These are phyloP conservation scores for Cryptomeria japonica DNA, from an alignment of 75 land plant species.

Conservation along the genomic window DNA sequence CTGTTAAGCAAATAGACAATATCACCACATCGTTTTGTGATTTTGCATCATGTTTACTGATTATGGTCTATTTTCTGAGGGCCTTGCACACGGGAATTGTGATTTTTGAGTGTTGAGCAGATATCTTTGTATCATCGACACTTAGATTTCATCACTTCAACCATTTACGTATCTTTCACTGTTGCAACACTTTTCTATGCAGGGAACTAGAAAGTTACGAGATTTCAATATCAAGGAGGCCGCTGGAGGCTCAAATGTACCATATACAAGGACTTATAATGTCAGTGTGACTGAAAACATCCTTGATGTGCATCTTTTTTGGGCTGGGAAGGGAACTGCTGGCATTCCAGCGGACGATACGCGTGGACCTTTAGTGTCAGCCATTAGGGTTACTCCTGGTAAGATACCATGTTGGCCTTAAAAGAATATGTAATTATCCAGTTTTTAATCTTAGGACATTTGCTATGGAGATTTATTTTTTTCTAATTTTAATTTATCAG, in stretches of 20 bases:
- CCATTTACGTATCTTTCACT: background rate
- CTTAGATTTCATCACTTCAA: background rate
- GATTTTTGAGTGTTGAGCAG: background rate
- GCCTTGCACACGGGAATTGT: background rate
- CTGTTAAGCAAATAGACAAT: background rate
- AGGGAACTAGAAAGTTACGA: no score
- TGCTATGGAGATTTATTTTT: background rate
- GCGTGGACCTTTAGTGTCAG: no score
- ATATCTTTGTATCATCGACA: background rate
- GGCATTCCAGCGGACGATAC: no score
- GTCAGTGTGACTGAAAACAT: no score
- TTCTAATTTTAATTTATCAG: no score
- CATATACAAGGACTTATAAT: no score
- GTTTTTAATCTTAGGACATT: background rate
- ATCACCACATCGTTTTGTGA: background rate
- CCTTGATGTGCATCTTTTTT: no score
- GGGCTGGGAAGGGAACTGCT: no score
- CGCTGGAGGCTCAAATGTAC: no score
- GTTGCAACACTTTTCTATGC: background rate
- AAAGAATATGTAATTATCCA: background rate
- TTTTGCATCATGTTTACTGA: no score
- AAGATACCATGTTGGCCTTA: background rate
- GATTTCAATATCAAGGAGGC: no score
- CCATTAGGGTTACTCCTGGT: no score
- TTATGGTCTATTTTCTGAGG: background rate